phyloP scores from a whole-genome alignment of 1,139 yeast species.

The Sugiyamaella sp. region DNA sequence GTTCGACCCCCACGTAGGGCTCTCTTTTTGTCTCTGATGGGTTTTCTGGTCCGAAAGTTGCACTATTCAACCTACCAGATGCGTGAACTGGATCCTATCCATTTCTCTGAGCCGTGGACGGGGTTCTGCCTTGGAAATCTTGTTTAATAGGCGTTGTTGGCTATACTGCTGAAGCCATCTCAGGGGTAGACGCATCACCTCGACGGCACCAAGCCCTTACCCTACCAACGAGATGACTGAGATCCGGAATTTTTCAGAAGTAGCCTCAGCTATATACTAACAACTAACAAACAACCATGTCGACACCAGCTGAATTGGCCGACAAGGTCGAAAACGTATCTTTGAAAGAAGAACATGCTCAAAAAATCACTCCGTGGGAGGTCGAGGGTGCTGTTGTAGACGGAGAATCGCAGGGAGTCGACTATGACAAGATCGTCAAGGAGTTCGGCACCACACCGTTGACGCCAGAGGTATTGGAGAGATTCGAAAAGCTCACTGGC shows the following conservation, averaged over 20 bases:
- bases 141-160: no score
- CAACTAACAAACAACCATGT: conserved; percentile 6
- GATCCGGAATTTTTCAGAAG: conserved; percentile 4
- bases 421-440: conserved; percentile 80
- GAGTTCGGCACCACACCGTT: conserved; percentile 87
- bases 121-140: no score
- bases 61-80: no score
- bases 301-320: conserved; percentile 10
- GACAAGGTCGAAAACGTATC: conserved; percentile 9
- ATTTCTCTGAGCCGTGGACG: no score
- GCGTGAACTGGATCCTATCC: no score
- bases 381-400: conserved; percentile 98
- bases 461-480: conserved; percentile 65
- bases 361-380: conserved; percentile 95
- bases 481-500: conserved; percentile 85
- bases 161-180: no score
- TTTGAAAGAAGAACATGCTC: conserved; percentile 29
- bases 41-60: no score
- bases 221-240: not conserved
- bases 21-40: no score
- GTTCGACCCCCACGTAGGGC: conserved; percentile 29
- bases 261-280: not conserved
- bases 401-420: conserved; percentile 86
- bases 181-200: no score
- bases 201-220: not conserved